Evolutionary conservation across 345 rosid genomes (phyloP), one percentile per base, ranked within the genome.

Genomic region (Bruguiera parviflora): DNA sequence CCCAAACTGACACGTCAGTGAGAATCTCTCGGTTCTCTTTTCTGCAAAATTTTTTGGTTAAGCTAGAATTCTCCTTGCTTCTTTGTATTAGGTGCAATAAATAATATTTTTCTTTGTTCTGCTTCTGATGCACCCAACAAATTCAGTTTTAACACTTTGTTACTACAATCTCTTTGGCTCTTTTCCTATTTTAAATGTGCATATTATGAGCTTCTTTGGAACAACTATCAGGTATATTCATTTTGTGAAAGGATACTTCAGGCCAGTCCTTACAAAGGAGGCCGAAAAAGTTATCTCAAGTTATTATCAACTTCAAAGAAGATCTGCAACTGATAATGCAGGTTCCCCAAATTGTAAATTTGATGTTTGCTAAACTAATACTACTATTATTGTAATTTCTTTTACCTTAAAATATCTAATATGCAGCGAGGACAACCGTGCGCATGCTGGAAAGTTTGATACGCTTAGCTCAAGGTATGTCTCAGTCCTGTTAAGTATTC

Each of bases 381-480:
- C 35, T 69, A 58, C 53, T 60, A 28, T 60, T 61, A 35, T 49
- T 58, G 5, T 65, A 39, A 19, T 59, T 25, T 43, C n/a, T 53
- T 58, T 58, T 37, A 25, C 68, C 53, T 61, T 58, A 22, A 65
- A 49, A 61, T 72, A 65, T 59, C 55, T 52, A 58, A 70, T 58
- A 57, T 81, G 82, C 83, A 94, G 99, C 97, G 47, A 88, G 97
- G 76, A 94, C 96, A 75, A 94, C 97, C 9, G 93, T 94, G 77
- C 91, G 97, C 65, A 94, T 94, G 98, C 77, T 94, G 70, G 97
- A 94, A 87, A 94, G 97, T 82, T 81, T 94, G 85, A 88, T 92
- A 68, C 95, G 96, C 77, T 80, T 94, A 24, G 96, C 97, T 73
- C 97, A 95, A 95, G 97, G 96, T 91, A 77, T 67, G 70, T 61